Evolutionary conservation across 1,139 yeast genomes (phyloP).

Genomic region (Suhomyces wounanorum): DNA sequence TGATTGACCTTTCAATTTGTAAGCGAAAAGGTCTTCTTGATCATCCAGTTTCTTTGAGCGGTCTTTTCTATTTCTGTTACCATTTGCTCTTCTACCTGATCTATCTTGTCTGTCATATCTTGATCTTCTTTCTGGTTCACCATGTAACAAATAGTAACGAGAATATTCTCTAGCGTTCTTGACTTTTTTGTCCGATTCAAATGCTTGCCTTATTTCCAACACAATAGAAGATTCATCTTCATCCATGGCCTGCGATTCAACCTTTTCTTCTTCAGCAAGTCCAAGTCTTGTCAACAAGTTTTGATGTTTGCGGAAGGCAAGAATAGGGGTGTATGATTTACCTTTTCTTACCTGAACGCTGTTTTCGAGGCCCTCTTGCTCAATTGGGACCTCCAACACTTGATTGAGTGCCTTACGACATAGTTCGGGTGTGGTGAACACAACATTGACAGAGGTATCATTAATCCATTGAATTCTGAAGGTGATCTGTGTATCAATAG

Average conservation of each 20-base stretch:
- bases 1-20: conserved; percentile 18
- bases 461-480: conserved; percentile 71
- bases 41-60: conserved; percentile 1
- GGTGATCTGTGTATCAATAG: conserved; percentile 30
- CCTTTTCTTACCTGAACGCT: conserved; percentile 39
- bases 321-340: conserved; percentile 40
- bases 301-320: conserved; percentile 38
- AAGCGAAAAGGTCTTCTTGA: conserved; percentile 18
- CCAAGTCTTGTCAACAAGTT: conserved; percentile 36
- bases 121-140: conserved; percentile 61
- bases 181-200: conserved; percentile 57
- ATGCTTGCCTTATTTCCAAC: conserved; percentile 51
- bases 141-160: conserved; percentile 68
- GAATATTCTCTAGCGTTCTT: conserved; percentile 61
- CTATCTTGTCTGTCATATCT: conserved; percentile 26
- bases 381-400: conserved; percentile 4
- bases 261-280: conserved; percentile 15
- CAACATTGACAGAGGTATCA: conserved; percentile 59
- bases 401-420: conserved; percentile 41
- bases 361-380: conserved; percentile 17
- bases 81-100: conserved; percentile 5
- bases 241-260: conserved; percentile 33
- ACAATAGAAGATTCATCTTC: conserved; percentile 47
- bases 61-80: conserved; percentile 10
- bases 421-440: conserved; percentile 49